Conservation (phyloP, 257 asterid species). For the Jacaranda mimosifolia region DNA sequence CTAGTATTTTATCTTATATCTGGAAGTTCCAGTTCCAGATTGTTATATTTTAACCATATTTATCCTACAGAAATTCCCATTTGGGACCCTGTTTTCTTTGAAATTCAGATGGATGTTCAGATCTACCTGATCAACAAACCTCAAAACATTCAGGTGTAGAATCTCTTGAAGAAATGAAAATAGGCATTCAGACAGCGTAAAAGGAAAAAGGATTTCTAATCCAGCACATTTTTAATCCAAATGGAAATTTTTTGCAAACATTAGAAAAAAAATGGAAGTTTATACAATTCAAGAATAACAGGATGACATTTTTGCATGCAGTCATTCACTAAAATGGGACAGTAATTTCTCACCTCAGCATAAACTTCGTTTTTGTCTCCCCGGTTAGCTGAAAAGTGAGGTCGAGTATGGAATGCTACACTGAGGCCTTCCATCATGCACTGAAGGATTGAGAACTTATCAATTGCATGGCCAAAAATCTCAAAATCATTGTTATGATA, state of each 20-base stretch:
- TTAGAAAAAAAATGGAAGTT: background rate
- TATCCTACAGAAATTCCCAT: too few species aligned
- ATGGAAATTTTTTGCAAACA: background rate
- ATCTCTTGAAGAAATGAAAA: too few species aligned
- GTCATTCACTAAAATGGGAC: background rate
- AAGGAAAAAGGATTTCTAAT: background rate
- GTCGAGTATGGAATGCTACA: slow-evolving; percentile 66
- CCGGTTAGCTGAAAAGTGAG: slow-evolving; percentile 59
- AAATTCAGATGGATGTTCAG: background rate
- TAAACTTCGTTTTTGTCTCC: slow-evolving; percentile 65
- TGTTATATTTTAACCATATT: too few species aligned
- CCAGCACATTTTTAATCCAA: background rate
- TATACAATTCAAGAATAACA: background rate
- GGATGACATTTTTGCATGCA: background rate
- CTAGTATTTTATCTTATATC: too few species aligned
- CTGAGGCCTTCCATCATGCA: slow-evolving; percentile 60
- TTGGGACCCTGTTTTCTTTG: too few species aligned
- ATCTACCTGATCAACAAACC: slow-evolving; percentile 8
- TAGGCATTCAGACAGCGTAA: slow-evolving; percentile 1
- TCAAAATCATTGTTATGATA: background rate
- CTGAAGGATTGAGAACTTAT: slow-evolving; percentile 48
- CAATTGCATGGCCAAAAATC: slow-evolving; percentile 9
- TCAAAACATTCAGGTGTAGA: slow-evolving; percentile 11
- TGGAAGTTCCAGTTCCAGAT: too few species aligned
- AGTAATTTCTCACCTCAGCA: slow-evolving; percentile 56